Evolutionary conservation across 2,329 filamentous ascomycete genomes (phyloP).

Genomic region (Rutstroemia sp.): DNA sequence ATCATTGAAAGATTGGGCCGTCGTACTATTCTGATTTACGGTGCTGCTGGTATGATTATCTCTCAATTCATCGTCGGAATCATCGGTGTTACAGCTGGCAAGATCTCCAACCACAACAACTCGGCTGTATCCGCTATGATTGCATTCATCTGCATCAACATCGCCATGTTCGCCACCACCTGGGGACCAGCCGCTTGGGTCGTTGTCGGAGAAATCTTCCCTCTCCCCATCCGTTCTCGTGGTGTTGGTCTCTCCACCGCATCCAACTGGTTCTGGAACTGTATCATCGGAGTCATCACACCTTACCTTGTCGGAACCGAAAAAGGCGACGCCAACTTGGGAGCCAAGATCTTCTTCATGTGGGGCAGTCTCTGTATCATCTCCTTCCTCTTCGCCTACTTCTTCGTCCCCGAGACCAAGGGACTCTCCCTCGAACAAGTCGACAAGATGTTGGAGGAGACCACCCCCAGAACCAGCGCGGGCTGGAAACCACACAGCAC

Average conservation of each 20-base stretch:
- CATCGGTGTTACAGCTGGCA: slow-evolving; percentile 55
- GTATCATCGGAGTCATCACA: slow-evolving; percentile 62
- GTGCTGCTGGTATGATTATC: slow-evolving; percentile 74
- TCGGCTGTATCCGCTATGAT: slow-evolving; percentile 60
- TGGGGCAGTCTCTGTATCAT: slow-evolving; percentile 53
- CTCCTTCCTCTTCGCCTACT: slow-evolving; percentile 48
- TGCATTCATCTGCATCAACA: slow-evolving; percentile 82
- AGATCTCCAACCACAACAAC: slow-evolving; percentile 47
- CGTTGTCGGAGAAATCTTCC: slow-evolving; percentile 85
- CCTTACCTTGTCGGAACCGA: slow-evolving; percentile 60
- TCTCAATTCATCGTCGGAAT: slow-evolving; percentile 84
- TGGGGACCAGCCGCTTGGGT: slow-evolving; percentile 76
- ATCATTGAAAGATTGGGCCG: slow-evolving; percentile 77
- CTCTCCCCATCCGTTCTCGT: slow-evolving; percentile 78
- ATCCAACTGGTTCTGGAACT: slow-evolving; percentile 88
- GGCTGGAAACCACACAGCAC: slow-evolving; percentile 25
- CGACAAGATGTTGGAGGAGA: slow-evolving; percentile 52
- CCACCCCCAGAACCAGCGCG: slow-evolving; percentile 32
- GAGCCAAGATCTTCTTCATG: slow-evolving; percentile 40
- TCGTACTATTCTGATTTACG: slow-evolving; percentile 70
- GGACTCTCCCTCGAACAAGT: slow-evolving; percentile 67
- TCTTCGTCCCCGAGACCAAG: slow-evolving; percentile 66
- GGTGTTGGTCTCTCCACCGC: slow-evolving; percentile 82
- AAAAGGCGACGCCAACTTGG: slow-evolving; percentile 36
- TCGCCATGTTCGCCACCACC: slow-evolving; percentile 85